These are phyloP conservation scores for Clarireedia hainanense DNA, from an alignment of 2,329 filamentous ascomycete species.

Conservation along the genomic window DNA sequence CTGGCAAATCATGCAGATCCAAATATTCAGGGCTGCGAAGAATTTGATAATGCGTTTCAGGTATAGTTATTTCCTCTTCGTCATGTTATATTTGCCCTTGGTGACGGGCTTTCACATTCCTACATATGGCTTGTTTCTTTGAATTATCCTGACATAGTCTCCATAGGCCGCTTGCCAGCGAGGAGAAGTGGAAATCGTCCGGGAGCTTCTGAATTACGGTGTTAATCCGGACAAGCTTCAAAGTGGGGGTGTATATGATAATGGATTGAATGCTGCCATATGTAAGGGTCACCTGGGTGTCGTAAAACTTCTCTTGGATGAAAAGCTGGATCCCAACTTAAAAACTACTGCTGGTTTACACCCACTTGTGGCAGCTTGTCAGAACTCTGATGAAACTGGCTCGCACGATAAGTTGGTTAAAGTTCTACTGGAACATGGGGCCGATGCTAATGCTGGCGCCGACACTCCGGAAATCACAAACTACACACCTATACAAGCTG, in stretches of 20 bases:
- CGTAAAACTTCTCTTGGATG: neutral
- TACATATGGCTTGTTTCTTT: neutral
- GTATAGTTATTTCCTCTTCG: neutral
- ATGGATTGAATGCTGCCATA: neutral
- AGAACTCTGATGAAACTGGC: neutral
- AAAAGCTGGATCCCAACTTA: neutral
- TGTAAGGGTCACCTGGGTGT: neutral
- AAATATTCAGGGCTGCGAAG: neutral
- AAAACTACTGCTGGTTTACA: neutral
- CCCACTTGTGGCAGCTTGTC: neutral
- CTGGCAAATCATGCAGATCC: neutral
- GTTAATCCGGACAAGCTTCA: neutral
- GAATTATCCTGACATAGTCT: neutral
- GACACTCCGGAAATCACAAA: neutral
- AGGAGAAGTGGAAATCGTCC: neutral
- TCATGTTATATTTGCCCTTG: neutral
- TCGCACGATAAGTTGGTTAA: neutral
- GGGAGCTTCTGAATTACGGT: neutral
- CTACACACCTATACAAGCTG: neutral
- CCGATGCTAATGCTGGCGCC: neutral
- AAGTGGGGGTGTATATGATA: neutral
- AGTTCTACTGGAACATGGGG: neutral
- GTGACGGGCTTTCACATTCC: neutral
- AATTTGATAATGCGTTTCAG: neutral
- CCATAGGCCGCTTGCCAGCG: neutral